Evolutionary conservation across 2,329 filamentous ascomycete genomes (phyloP), one percentile per base, ranked within the genome.

Genomic region (Aureobasidium leucospermi): DNA sequence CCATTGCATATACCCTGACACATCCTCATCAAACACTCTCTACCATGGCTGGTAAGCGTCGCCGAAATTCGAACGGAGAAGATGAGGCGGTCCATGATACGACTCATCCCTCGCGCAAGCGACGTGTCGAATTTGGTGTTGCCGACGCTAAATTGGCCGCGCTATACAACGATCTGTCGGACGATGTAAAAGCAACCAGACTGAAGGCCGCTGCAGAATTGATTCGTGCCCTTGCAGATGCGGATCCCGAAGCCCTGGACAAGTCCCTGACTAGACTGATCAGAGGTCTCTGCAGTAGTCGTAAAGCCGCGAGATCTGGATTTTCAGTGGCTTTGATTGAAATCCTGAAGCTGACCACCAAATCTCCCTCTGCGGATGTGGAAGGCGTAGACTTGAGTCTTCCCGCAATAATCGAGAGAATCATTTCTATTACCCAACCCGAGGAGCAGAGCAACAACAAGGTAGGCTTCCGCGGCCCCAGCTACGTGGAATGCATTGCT

Each of bases 301-400:
- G 90, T 60, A 96, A 96, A 75, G 90, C 89, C 11, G 90, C 93
- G 16, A 83, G 94, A 29, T 77, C 94, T 53, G 94, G 94, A 3
- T 96, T 96, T 71, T 96, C 90, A 58, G 80, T 96, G 59, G 93
- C 93, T 0, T 76, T 97, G 65, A 88, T 91, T 0, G 92, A 96
- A 73, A 76, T 95, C 8, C 71, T 96, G 46, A 80, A 83, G 4
- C 84, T 93, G 67, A 74, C 92, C 5, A 88, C 65, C 36, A 46
- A 46, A 45, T 58, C 62, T 13, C 53, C 62, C 10, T 34, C 49
- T n/a, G 36, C 39, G 48, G 31, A 39, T 42, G 15, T 16, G 38
- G 59, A 43, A 11, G 48, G 39, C 19, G 31, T 58, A 11, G 46
- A 61, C 32, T 38, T 61, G 52, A 48, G 45, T 46, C 43, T 61